Evolutionary conservation across 2,329 filamentous ascomycete genomes (phyloP).

Genomic region (Esteya vermicola): DNA sequence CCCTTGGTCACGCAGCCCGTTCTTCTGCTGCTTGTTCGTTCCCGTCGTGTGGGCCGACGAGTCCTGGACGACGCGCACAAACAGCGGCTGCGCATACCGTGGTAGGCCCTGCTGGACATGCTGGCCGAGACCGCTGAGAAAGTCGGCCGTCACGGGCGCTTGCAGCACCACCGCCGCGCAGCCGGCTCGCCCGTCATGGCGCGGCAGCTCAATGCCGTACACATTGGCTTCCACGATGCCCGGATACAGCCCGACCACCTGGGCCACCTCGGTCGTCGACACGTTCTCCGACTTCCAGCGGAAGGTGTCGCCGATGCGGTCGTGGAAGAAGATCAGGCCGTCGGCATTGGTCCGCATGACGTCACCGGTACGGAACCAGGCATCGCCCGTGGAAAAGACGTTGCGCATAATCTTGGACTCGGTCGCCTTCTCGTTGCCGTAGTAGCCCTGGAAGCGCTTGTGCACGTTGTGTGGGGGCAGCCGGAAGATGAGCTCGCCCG

Average conservation of each 20-base stretch:
- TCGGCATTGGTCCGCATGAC: slow-evolving; percentile 57
- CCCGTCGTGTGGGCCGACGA: slow-evolving; percentile 54
- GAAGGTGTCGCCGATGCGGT: slow-evolving; percentile 67
- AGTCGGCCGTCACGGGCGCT: slow-evolving; percentile 24
- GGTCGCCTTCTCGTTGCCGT: slow-evolving; percentile 56
- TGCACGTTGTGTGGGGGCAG: slow-evolving; percentile 50
- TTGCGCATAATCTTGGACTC: slow-evolving; percentile 59
- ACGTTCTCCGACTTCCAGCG: slow-evolving; percentile 78
- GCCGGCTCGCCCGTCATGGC: slow-evolving; percentile 72
- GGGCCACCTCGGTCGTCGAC: slow-evolving; percentile 68
- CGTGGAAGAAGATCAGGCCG: slow-evolving; percentile 64
- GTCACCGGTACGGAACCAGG: slow-evolving; percentile 77
- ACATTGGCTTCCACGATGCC: slow-evolving; percentile 67
- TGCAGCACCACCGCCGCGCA: slow-evolving; percentile 41
- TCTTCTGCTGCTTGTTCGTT: slow-evolving; percentile 83
- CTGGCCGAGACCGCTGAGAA: slow-evolving; percentile 42
- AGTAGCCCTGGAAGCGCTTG: slow-evolving; percentile 68
- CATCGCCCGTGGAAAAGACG: slow-evolving; percentile 63
- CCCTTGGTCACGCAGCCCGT: slow-evolving; percentile 54
- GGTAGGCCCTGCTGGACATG: slow-evolving; percentile 49
- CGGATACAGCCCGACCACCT: slow-evolving; percentile 53
- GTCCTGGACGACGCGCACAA: slow-evolving; percentile 52
- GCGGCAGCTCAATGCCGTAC: slow-evolving; percentile 65
- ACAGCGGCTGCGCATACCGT: slow-evolving; percentile 62
- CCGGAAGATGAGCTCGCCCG: slow-evolving; percentile 63